Conservation (phyloP, 139 green algal genomes). For the Chlamydomonas schloesseri region DNA sequence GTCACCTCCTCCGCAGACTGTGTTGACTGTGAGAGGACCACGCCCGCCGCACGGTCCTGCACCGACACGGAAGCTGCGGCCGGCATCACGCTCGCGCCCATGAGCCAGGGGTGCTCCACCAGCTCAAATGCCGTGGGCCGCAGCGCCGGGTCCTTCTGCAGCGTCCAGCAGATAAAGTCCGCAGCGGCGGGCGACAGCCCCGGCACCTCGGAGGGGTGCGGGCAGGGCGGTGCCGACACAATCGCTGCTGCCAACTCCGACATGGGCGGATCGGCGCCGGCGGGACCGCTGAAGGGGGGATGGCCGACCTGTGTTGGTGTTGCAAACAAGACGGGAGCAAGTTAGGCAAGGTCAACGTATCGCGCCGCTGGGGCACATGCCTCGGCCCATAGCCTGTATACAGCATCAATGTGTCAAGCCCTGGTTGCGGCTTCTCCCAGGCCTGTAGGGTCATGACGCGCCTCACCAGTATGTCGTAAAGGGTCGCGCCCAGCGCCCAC, state of each 20-base stretch:
- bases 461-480: not conserved
- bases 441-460: too few species aligned
- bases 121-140: not conserved
- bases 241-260: not conserved
- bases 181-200: not conserved
- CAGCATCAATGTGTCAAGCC: too few species aligned
- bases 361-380: too few species aligned
- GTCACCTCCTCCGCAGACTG: too few species aligned
- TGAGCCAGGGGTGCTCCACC: conserved; percentile 2
- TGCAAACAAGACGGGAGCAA: too few species aligned
- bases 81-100: too few species aligned
- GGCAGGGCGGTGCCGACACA: not conserved
- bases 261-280: not conserved
- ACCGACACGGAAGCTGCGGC: too few species aligned
- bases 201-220: not conserved
- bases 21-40: too few species aligned
- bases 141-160: not conserved
- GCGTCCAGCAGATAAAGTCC: not conserved
- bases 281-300: conserved; percentile 5
- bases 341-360: too few species aligned
- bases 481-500: not conserved
- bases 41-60: too few species aligned
- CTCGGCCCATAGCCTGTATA: too few species aligned
- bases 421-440: too few species aligned
- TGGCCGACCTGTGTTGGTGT: not conserved